Conservation (phyloP, 371 early-diverging fungal genomes). For the Mucor sp. region DNA sequence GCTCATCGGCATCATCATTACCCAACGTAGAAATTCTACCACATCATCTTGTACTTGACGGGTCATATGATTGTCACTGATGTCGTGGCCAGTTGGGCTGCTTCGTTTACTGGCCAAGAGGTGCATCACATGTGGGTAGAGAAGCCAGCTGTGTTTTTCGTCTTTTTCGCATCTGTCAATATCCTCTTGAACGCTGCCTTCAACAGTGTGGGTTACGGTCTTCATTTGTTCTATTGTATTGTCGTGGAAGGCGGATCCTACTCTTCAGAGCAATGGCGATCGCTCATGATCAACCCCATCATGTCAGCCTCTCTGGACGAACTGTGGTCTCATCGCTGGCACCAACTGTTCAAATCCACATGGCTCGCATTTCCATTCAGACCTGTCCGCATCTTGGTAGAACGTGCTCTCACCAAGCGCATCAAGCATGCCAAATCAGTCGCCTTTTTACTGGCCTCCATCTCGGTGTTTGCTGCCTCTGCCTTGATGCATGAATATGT, state of each 20-base stretch:
- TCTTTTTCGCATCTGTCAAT: slow-evolving; percentile 17
- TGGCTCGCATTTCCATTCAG: slow-evolving; percentile 48
- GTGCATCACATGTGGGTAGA: slow-evolving; percentile 10
- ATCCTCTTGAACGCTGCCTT: slow-evolving; percentile 31
- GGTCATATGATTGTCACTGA: slow-evolving; percentile 22
- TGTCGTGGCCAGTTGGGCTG: slow-evolving; percentile 26
- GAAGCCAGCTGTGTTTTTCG: slow-evolving; percentile 27
- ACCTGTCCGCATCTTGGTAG: slow-evolving; percentile 30
- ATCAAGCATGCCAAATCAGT: slow-evolving; percentile 27
- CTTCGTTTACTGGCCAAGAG: slow-evolving; percentile 29
- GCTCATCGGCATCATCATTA: background rate
- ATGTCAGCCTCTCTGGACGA: slow-evolving; percentile 29
- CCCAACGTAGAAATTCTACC: slow-evolving; percentile 36
- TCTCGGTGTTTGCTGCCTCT: slow-evolving; percentile 23
- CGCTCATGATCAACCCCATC: slow-evolving; percentile 38
- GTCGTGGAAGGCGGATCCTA: slow-evolving; percentile 38
- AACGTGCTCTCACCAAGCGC: slow-evolving; percentile 26
- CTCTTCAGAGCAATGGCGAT: slow-evolving; percentile 44
- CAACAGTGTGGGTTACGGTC: slow-evolving; percentile 27
- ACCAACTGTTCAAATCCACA: slow-evolving; percentile 37
- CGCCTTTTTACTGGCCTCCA: slow-evolving; percentile 8
- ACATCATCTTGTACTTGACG: slow-evolving; percentile 25
- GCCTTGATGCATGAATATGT: slow-evolving; percentile 27
- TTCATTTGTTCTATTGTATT: slow-evolving; percentile 37
- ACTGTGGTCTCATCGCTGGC: slow-evolving; percentile 49